Percentiles rank a stretch among this genome's conserved stretches.
These are phyloP conservation scores for Cyberlindnera mrakii DNA, from an alignment of 805 yeast species.

Conservation along the genomic window DNA sequence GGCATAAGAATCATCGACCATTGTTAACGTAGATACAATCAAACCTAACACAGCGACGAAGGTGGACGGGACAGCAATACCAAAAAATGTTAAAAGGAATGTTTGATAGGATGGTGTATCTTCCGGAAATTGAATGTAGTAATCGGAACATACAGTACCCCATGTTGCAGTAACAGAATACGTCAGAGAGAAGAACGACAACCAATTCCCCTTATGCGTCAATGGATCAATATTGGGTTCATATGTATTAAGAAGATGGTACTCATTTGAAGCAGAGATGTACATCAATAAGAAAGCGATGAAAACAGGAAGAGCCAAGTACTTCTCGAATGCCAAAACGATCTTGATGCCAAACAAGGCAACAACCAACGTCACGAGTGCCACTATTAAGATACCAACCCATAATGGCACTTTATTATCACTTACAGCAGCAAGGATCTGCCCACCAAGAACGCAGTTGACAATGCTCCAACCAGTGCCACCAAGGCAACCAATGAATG, in stretches of 20 bases:
- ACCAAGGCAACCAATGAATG: constrained; percentile 67
- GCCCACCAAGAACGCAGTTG: constrained; percentile 83
- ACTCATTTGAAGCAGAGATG: constrained; percentile 49
- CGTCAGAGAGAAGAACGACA: constrained; percentile 67
- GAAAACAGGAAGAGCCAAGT: constrained; percentile 62
- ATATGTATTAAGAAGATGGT: constrained; percentile 25
- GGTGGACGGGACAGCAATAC: constrained; percentile 63
- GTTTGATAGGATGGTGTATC: constrained; percentile 48
- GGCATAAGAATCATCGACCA: constrained; percentile 49
- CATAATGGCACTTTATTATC: constrained; percentile 60
- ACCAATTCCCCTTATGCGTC: constrained; percentile 57
- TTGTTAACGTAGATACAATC: constrained; percentile 59
- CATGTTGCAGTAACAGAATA: constrained; percentile 83
- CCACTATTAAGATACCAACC: constrained; percentile 70
- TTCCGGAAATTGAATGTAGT: constrained; percentile 77
- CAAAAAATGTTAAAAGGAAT: constrained; percentile 57
- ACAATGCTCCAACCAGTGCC: constrained; percentile 87
- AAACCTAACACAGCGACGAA: constrained; percentile 71
- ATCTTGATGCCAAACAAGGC: constrained; percentile 76
- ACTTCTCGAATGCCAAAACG: constrained; percentile 60
- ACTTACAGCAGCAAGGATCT: constrained; percentile 62
- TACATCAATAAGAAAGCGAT: constrained; percentile 64
- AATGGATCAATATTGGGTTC: constrained; percentile 23
- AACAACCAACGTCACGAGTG: constrained; percentile 54
- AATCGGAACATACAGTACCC: constrained; percentile 85